These are phyloP conservation scores for Exophiala mesophila DNA, from an alignment of 2,329 filamentous ascomycete species.

Conservation along the genomic window DNA sequence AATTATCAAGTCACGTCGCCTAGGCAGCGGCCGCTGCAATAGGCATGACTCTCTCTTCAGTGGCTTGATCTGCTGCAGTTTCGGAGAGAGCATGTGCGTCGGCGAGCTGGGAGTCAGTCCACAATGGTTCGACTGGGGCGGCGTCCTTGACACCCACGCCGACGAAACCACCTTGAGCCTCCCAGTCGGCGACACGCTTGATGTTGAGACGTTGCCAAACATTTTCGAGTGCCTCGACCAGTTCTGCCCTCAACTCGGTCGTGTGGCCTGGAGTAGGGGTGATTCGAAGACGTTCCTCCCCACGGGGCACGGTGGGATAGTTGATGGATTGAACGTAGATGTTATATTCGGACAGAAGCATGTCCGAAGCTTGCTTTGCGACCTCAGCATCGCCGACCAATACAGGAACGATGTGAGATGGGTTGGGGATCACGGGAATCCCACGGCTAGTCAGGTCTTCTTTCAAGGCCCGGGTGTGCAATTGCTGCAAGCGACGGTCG, in stretches of 20 bases:
- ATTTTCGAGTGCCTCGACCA: constrained; percentile 75
- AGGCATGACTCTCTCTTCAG: constrained; percentile 14
- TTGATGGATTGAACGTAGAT: constrained; percentile 99
- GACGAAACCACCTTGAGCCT: constrained; percentile 83
- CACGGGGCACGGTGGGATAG: constrained; percentile 94
- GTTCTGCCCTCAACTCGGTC: constrained; percentile 76
- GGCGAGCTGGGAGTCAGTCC: constrained; percentile 78
- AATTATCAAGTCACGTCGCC: constrained; percentile 5
- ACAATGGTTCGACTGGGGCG: constrained; percentile 66
- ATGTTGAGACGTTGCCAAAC: constrained; percentile 87
- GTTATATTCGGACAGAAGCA: constrained; percentile 80
- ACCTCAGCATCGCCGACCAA: constrained; percentile 91
- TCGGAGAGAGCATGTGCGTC: constrained; percentile 14
- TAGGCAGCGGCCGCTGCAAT: constrained; percentile 25
- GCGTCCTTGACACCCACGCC: constrained; percentile 74
- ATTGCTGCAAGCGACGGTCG: constrained; percentile 86
- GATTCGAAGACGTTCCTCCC: constrained; percentile 93
- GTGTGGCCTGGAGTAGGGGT: constrained; percentile 92
- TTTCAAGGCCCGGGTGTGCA: constrained; percentile 94
- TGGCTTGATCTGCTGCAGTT: constrained; percentile 12
- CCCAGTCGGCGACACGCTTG: constrained; percentile 92
- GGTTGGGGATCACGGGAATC: constrained; percentile 96
- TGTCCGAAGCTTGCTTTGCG: constrained; percentile 86
- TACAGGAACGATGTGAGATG: constrained; percentile 90
- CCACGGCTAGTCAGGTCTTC: constrained; percentile 70